Evolutionary conservation across 2,329 filamentous ascomycete genomes (phyloP), one percentile per base, ranked within the genome.

Genomic region (Colletotrichum orbiculare): DNA sequence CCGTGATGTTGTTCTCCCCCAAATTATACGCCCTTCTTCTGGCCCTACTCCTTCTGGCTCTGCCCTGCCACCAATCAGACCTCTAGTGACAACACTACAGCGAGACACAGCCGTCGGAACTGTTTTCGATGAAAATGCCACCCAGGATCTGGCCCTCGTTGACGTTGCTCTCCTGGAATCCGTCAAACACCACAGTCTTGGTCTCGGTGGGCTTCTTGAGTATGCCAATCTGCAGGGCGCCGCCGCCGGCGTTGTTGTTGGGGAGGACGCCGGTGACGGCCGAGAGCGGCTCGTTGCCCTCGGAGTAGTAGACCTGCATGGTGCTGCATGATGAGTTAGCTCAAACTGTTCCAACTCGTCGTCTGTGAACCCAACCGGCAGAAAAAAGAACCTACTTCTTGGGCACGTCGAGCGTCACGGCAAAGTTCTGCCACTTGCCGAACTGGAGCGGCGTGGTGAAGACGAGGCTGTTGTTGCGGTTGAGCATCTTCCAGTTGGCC

Each of bases 191-290:
- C 38, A 85, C 78, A 66, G 86, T 81, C 52, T 71, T 73, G 35
- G 73, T 75, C 34, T 73, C 67, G 47, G 83, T 79, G 3, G 84
- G 82, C 78, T 89, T 89, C 81, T 89, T 89, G 60, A 89, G 77
- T 1, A 88, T 73, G 46, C 87, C 87, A 55, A 89, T 82, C 72
- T 90, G 87, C 72, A 83, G 87, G 71, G 89, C 86, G 35, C 87
- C 87, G 55, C 83, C 81, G 4, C 87, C 87, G 42, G 79, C 79
- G 61, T 87, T 78, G 67, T 88, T 80, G 67, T 86, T 86, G 38
- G 75, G 46, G 0, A 84, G 70, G 0, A 81, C 75, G 35, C 78
- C 73, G 0, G 81, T 85, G 13, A 84, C 82, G 3, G 77, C 71
- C 37, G 78, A 75, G 35, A 89, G 81, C 0, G 81, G 73, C 5